Percentiles rank a stretch among this genome's conserved stretches.
Conservation (phyloP, 1,284 basidiomycete species). For the Stygiomarasmius scandens region DNA sequence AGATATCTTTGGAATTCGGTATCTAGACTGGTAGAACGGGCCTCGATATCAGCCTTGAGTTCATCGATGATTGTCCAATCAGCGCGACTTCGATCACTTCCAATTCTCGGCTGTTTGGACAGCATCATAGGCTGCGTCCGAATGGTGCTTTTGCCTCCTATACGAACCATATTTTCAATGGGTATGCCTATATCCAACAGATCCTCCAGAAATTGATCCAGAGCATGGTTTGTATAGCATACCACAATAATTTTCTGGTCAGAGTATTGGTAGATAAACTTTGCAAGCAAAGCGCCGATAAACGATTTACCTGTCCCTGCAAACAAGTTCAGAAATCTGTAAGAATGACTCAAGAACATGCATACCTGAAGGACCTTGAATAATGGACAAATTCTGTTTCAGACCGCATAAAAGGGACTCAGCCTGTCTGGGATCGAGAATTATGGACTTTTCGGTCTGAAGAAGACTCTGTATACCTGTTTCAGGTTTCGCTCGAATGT, state of each 20-base stretch:
- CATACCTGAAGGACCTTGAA: slow-evolving; percentile 70
- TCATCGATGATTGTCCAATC: slow-evolving; percentile 42
- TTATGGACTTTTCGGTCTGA: slow-evolving; percentile 37
- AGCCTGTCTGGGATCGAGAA: slow-evolving; percentile 54
- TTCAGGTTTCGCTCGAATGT: too few relatives aligned
- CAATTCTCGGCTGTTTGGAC: slow-evolving; percentile 34
- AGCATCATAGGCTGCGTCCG: slow-evolving; percentile 45
- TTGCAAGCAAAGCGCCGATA: slow-evolving; percentile 63
- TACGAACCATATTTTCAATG: slow-evolving; percentile 42
- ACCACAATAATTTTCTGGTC: slow-evolving; percentile 56
- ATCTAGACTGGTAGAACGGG: slow-evolving; percentile 28
- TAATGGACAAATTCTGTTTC: slow-evolving; percentile 56
- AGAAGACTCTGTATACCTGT: slow-evolving; percentile 41
- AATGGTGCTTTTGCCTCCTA: slow-evolving; percentile 56
- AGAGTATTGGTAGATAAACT: slow-evolving; percentile 51
- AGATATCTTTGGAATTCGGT: slow-evolving; percentile 35
- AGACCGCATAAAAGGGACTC: slow-evolving; percentile 52
- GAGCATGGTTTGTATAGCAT: slow-evolving; percentile 70
- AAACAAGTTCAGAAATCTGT: slow-evolving; percentile 1
- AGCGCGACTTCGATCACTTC: too few relatives aligned
- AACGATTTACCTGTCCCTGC: slow-evolving; percentile 72
- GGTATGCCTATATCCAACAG: slow-evolving; percentile 62
- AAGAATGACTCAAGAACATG: too few relatives aligned
- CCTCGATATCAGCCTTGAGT: slow-evolving; percentile 30
- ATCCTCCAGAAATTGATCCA: slow-evolving; percentile 65